Base-by-base conservation (phyloP, 768 basidiomycete species). In the Rhodotorula paludigena region DNA sequence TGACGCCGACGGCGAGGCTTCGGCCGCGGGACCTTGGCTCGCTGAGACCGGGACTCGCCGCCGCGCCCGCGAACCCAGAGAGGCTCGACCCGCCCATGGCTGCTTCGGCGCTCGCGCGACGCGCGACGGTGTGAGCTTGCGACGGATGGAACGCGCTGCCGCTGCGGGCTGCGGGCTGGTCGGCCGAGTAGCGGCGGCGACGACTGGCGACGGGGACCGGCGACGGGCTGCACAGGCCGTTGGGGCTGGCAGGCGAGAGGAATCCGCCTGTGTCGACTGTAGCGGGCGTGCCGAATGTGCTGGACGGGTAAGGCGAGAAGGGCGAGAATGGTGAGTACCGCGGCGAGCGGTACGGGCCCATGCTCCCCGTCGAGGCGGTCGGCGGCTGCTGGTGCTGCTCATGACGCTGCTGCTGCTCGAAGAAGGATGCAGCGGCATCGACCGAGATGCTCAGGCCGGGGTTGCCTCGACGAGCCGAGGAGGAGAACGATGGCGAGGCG, bases 391-490 rank as follows among this genome's bases (percentile, higher is more conserved):
- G n/a, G n/a, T n/a, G n/a, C n/a, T n/a, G n/a, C n/a, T n/a, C n/a
- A n/a, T n/a, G n/a, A n/a, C n/a, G n/a, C n/a, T n/a, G n/a, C n/a
- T n/a, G n/a, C n/a, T n/a, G n/a, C n/a, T n/a, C 15, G 21, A 25
- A 25, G 38, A n/a, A 18, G 1, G 38, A 39, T 1, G 53, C 5
- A 5, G 54, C 39, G 20, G 44, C 57, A 25, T 47, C 57, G 57
- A 59, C 57, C n/a, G 57, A 48, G 47, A 59, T 59, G 16, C 36
- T 48, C 25, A 59, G 36, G 47, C 49, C 49, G 25, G 16, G 45
- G 47, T 59, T 35, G 33, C 38, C n/a, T 1, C 57, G 45, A 5
- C 57, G 56, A 0, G 18, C 18, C 3, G 39, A 18, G 9, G 25
- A 20, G 20, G 30, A 23, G 25, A 23, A 18, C 11, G 57, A 23